These are phyloP conservation scores for Monosporascus sp. DNA, from an alignment of 2,329 filamentous ascomycete genomes.

Conservation along the genomic window DNA sequence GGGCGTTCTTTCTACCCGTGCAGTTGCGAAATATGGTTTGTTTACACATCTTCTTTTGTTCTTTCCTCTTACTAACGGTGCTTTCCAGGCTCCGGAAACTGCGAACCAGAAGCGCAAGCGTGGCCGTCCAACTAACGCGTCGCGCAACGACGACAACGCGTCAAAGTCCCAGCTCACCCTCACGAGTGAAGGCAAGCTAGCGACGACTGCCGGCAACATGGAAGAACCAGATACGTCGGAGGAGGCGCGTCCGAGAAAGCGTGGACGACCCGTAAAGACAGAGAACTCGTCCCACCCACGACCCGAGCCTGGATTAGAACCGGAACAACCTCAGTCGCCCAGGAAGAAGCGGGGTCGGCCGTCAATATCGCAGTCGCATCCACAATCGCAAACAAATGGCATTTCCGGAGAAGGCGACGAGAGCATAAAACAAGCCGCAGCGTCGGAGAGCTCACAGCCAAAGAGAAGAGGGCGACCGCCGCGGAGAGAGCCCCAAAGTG, in stretches of 20 bases:
- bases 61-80: constrained; percentile 1
- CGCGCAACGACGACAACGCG: constrained; percentile 24
- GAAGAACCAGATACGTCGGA: constrained; percentile 13
- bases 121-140: constrained; percentile 37
- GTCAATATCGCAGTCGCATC: constrained; percentile 3
- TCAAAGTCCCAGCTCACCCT: constrained; percentile 14
- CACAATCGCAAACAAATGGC: not conserved
- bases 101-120: constrained; percentile 37
- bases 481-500: constrained; percentile 3
- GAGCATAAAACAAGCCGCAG: constrained; percentile 4
- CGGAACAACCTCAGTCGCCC: constrained; percentile 8
- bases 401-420: not conserved
- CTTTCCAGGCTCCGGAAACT: constrained; percentile 18
- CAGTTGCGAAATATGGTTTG: constrained; percentile 3
- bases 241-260: constrained; percentile 17
- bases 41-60: not conserved
- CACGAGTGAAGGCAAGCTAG: constrained; percentile 9
- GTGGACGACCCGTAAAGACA: constrained; percentile 15
- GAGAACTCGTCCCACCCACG: constrained; percentile 3
- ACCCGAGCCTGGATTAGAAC: constrained; percentile 6
- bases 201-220: constrained; percentile 2
- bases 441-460: constrained; percentile 1
- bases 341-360: constrained; percentile 24
- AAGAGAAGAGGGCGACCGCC: constrained; percentile 10
- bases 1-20: not conserved